Evolutionary conservation across 2,329 filamentous ascomycete genomes (phyloP).

Genomic region (Fusarium solani-melongenae): DNA sequence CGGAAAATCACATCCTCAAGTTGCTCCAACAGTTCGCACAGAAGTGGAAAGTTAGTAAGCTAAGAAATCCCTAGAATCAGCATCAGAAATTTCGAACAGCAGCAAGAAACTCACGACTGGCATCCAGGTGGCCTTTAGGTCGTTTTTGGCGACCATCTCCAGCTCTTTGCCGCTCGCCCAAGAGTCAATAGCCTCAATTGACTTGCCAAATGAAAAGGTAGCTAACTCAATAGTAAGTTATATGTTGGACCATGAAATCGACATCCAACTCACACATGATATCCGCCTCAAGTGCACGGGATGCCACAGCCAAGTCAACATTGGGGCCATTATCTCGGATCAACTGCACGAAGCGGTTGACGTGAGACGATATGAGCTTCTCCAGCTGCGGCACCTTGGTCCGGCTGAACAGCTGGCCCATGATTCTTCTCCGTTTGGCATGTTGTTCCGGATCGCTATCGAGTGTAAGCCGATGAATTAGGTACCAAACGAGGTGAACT

Average conservation of each 20-base stretch:
- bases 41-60: slow-evolving; percentile 18
- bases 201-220: slow-evolving; percentile 41
- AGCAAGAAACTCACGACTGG: slow-evolving; percentile 33
- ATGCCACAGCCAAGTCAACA: slow-evolving; percentile 8
- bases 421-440: slow-evolving; percentile 42
- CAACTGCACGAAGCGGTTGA: slow-evolving; percentile 24
- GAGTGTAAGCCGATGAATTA: neutral
- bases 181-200: slow-evolving; percentile 33
- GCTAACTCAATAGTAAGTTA: slow-evolving; percentile 18
- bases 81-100: neutral
- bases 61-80: neutral
- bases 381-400: slow-evolving; percentile 42
- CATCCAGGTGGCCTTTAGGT: slow-evolving; percentile 45
- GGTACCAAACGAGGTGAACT: neutral
- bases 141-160: slow-evolving; percentile 43
- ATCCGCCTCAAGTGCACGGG: slow-evolving; percentile 27
- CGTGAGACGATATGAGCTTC: slow-evolving; percentile 37
- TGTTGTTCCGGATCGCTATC: slow-evolving; percentile 40
- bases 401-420: slow-evolving; percentile 44
- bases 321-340: neutral
- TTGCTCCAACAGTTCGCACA: slow-evolving; percentile 12
- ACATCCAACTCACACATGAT: slow-evolving; percentile 22
- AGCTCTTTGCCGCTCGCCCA: slow-evolving; percentile 38
- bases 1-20: neutral
- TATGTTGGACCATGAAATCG: neutral